A percentile compares a stretch with the other conserved stretches of the same genome.
These are phyloP conservation scores for Yarrowia keelungensis DNA, from an alignment of 805 yeast genomes.

Conservation along the genomic window DNA sequence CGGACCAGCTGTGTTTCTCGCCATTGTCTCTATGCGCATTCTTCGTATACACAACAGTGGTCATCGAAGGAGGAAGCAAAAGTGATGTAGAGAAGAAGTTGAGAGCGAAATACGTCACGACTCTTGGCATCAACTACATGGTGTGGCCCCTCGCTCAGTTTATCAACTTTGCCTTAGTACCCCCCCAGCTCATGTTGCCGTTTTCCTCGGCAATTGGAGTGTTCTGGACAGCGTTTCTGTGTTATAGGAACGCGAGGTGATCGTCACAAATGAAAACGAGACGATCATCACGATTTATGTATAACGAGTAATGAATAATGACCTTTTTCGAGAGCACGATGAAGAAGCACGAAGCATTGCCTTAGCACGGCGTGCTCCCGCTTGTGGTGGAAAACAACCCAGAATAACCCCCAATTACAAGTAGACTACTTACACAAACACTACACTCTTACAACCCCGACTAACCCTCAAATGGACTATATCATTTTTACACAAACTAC, in stretches of 20 bases:
- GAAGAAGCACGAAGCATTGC: no score
- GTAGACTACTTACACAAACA: no score
- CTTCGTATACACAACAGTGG: conserved; percentile 81
- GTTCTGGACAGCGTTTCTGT: conserved; percentile 91
- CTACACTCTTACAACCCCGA: no score
- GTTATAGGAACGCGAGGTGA: conserved; percentile 52
- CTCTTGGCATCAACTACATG: conserved; percentile 76
- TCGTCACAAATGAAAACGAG: conserved; percentile 40
- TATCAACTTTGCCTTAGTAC: conserved; percentile 76
- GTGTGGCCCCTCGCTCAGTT: conserved; percentile 93
- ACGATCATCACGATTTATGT: background rate
- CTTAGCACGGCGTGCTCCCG: no score
- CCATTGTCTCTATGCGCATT: conserved; percentile 83
- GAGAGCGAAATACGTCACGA: conserved; percentile 62
- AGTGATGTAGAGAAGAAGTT: conserved; percentile 70
- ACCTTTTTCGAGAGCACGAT: background rate
- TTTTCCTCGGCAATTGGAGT: conserved; percentile 88
- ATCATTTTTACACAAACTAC: no score
- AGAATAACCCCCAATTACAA: no score
- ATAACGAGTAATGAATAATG: conserved; percentile 9
- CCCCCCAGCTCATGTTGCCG: conserved; percentile 86
- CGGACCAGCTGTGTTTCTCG: conserved; percentile 89
- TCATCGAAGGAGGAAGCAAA: conserved; percentile 75
- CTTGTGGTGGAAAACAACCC: no score
- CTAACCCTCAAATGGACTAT: no score